phyloP scores from a whole-genome alignment of 805 yeast genomes.

The Wickerhamomyces chaumierensis region DNA sequence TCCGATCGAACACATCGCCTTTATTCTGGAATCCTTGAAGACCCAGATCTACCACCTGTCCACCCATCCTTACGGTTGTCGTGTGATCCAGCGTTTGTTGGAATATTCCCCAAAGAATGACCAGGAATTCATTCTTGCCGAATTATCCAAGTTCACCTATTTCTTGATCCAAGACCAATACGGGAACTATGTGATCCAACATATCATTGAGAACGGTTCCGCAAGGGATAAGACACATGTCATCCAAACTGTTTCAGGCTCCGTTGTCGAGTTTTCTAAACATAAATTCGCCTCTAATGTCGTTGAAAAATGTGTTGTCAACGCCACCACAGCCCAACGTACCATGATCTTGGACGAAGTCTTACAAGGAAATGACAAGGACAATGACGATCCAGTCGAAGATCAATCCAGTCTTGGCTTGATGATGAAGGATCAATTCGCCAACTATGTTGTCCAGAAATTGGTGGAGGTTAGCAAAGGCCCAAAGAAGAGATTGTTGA shows the following conservation, averaged over 20 bases:
- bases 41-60: constrained; percentile 73
- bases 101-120: constrained; percentile 65
- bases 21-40: constrained; percentile 60
- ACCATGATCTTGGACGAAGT: constrained; percentile 55
- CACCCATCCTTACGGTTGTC: constrained; percentile 94
- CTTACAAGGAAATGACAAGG: constrained; percentile 34
- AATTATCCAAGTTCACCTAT: constrained; percentile 60
- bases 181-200: constrained; percentile 97
- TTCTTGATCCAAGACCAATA: constrained; percentile 88
- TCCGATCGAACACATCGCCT: constrained; percentile 58
- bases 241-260: constrained; percentile 54
- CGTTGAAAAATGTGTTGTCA: constrained; percentile 83
- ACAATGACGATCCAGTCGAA: constrained; percentile 31
- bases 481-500: constrained; percentile 56
- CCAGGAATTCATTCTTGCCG: constrained; percentile 55
- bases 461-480: constrained; percentile 74
- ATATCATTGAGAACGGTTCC: constrained; percentile 80
- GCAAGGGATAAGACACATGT: constrained; percentile 48
- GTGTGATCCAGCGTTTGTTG: constrained; percentile 86
- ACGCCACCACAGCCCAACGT: constrained; percentile 57
- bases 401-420: constrained; percentile 66
- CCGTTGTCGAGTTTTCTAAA: constrained; percentile 74
- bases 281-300: constrained; percentile 98
- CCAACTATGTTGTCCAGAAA: constrained; percentile 94
- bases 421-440: constrained; percentile 98